Evolutionary conservation across 2,329 filamentous ascomycete species (phyloP), one percentile per base, ranked within the genome.

Genomic region (Sclerotinia glacialis): DNA sequence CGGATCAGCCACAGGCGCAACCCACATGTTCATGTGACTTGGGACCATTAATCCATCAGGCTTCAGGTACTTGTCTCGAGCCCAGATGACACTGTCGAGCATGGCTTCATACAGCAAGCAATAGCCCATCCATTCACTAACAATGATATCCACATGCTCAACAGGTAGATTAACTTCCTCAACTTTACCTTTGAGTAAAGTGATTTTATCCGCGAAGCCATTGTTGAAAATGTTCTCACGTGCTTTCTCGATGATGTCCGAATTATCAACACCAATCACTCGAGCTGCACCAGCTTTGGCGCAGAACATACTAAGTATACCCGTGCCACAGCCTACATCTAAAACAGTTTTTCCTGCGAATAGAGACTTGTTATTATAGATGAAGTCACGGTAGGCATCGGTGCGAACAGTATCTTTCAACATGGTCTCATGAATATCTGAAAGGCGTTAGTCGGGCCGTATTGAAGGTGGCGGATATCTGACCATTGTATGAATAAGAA

Each of bases 121-220:
- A 77, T 98, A 98, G 40, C 93, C 93, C 93, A 98, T 98, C 93
- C 93, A 98, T 78, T 98, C 93, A 68, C 91, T 96, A 68, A 98
- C 89, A 76, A 98, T 97, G 74, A 98, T 89, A 79, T 98, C 94
- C 55, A 97, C 93, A 74, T 93, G 82, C 64, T 87, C 82, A 9
- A 94, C 89, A 1, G 91, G 93, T 28, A 93, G 83, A 66, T 79
- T 83, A 65, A 96, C 90, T 71, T 97, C 93, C 77, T 98, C 94
- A 68, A 97, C 91, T 74, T 92, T 91, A 47, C 94, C 93, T 70
- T 89, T 86, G 59, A 97, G 81, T 73, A 91, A 92, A 53, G 89
- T 92, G 74, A 98, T 92, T 31, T 83, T 83, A 72, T 88, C 82
- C 34, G 86, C 83, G 47, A 96, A 85, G 0, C 86, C 87, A 75